Conservation (phyloP, 306 rosid genomes). For the Vicia faba region DNA sequence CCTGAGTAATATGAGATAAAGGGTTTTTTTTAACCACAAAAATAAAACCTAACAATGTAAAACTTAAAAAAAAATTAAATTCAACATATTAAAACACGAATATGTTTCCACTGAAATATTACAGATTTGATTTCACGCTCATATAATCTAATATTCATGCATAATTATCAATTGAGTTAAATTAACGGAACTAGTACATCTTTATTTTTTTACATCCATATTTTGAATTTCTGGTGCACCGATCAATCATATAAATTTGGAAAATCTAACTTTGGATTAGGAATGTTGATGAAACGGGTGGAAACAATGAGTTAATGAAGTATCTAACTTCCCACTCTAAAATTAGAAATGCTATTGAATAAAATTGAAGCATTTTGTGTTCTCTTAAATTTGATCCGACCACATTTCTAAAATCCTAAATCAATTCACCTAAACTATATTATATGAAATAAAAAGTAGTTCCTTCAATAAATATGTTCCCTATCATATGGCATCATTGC, state of each 20-base stretch:
- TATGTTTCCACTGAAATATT: too few species aligned
- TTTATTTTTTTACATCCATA: background rate
- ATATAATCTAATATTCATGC: too few species aligned
- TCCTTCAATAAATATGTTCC: background rate
- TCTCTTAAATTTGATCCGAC: background rate
- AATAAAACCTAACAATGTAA: too few species aligned
- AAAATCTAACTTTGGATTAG: background rate
- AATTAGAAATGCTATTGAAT: background rate
- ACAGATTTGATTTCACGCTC: too few species aligned
- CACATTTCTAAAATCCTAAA: background rate
- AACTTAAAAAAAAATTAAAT: too few species aligned
- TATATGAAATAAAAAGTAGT: background rate
- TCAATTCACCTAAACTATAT: background rate
- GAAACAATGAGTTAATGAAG: background rate
- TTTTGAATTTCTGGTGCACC: constrained; percentile 14
- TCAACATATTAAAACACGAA: too few species aligned
- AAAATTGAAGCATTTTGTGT: background rate
- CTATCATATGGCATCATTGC: background rate
- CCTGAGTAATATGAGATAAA: too few species aligned
- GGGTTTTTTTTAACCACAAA: too few species aligned
- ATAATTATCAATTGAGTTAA: too few species aligned
- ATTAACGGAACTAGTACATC: too few species aligned
- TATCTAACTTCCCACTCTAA: background rate
- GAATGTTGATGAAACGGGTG: background rate
- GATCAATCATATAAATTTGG: background rate